phyloP scores from a whole-genome alignment of 2,329 filamentous ascomycete species.

The Aspergillus proliferans region DNA sequence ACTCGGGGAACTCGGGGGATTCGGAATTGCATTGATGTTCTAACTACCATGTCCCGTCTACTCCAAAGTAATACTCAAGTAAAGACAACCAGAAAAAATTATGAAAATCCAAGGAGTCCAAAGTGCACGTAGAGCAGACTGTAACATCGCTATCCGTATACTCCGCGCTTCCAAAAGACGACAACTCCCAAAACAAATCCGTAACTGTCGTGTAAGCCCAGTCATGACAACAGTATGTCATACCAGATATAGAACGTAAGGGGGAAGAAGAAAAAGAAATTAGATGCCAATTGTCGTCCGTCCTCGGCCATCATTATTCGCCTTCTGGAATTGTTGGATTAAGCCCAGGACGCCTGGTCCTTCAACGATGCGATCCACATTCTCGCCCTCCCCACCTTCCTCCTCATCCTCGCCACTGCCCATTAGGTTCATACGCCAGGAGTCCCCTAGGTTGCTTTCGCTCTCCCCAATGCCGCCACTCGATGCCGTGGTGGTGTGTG shows the following conservation, averaged over 20 bases:
- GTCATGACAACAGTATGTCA: not conserved
- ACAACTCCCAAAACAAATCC: not conserved
- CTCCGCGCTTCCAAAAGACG: not conserved
- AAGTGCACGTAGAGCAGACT: no score
- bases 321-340: conserved; percentile 62
- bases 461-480: conserved; percentile 33
- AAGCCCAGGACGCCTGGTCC: conserved; percentile 58
- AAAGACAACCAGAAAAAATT: no score
- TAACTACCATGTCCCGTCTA: no score
- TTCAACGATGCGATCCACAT: conserved; percentile 41
- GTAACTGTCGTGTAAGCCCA: not conserved
- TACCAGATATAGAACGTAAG: not conserved
- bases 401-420: conserved; percentile 27
- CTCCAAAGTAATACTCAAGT: no score
- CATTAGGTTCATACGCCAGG: conserved; percentile 42
- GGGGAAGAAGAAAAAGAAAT: not conserved
- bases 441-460: conserved; percentile 55
- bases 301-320: conserved; percentile 36
- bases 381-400: conserved; percentile 43
- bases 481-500: conserved; percentile 22
- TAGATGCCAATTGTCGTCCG: conserved; percentile 32
- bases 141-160: not conserved
- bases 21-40: no score
- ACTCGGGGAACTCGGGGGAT: no score
- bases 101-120: no score